Base-by-base conservation (phyloP, 495 filamentous ascomycete genomes). In the Lasiosphaeris hirsuta region DNA sequence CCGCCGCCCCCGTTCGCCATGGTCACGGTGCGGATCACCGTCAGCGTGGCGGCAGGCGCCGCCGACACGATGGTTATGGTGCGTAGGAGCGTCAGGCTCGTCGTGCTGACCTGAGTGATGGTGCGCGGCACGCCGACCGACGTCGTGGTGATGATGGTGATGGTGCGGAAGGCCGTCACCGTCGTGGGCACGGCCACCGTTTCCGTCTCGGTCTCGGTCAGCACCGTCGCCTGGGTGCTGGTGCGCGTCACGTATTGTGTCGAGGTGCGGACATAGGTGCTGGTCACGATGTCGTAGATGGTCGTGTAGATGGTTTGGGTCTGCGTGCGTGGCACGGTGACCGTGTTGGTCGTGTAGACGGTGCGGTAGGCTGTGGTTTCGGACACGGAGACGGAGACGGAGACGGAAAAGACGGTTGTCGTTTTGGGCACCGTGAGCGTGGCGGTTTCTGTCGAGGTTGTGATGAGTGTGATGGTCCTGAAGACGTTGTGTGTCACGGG, bases 401-500 rank as follows among this genome's bases (percentile, higher is more conserved):
- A 30, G 23, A 30, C 23, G 23, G 23, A 30, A 30, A 30, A 30
- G 23, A 30, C 23, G 23, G 18, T 17, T 1, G 43, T 10, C 3
- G 43, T 46, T 9, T 46, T n/a, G 19, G 39, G 33, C 7, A 10
- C 30, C 0, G 51, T 54, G 4, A 40, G 23, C 1, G 51, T 54
- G 23, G 19, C 6, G 7, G 33, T 46, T 34, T 39, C 53, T 1
- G 53, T 55, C 10, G 41, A 17, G 23, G 23, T 30, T 30, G 23
- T 5, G 9, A 55, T 8, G 30, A 55, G 35, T 30, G 53, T 55
- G 41, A 55, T 55, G 10, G 53, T 55, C n/a, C 53, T 41, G 40
- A 55, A 55, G 15, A 55, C 8, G 40, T 55, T 55, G 30, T 55
- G 53, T 30, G 53, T 55, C 9, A 46, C 53, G 18, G 53, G 19